phyloP scores from a whole-genome alignment of 495 filamentous ascomycete genomes.

The Bryoglossum gracile region DNA sequence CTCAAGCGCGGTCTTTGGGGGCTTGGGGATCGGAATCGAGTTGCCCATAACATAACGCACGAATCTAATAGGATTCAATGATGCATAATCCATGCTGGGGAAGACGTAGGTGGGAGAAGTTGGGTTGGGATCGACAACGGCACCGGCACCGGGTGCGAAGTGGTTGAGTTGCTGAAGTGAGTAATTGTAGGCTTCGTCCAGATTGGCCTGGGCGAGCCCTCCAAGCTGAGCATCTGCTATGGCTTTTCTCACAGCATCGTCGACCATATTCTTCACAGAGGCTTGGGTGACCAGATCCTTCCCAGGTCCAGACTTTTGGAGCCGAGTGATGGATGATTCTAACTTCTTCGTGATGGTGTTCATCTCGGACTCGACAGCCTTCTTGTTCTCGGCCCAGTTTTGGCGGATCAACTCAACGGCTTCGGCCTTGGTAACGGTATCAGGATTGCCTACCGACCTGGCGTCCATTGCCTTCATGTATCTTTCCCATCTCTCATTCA shows the following conservation, averaged over 20 bases:
- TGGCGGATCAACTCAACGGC: slow-evolving; percentile 17
- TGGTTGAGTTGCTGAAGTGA: slow-evolving; percentile 16
- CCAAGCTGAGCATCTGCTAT: slow-evolving; percentile 31
- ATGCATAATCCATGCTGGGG: slow-evolving; percentile 11
- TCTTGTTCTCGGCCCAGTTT: slow-evolving; percentile 21
- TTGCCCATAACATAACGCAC: slow-evolving; percentile 1
- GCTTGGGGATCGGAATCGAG: slow-evolving; percentile 16
- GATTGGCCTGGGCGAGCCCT: slow-evolving; percentile 19
- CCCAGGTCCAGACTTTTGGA: slow-evolving; percentile 1
- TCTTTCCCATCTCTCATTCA: slow-evolving; percentile 11
- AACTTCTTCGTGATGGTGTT: slow-evolving; percentile 19
- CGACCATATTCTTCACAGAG: slow-evolving; percentile 27
- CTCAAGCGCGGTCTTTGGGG: slow-evolving; percentile 38
- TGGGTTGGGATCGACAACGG: slow-evolving; percentile 9
- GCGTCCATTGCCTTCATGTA: slow-evolving; percentile 15
- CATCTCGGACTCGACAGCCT: slow-evolving; percentile 26
- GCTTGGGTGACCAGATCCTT: slow-evolving; percentile 1
- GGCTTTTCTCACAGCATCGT: slow-evolving; percentile 27
- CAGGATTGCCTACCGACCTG: slow-evolving; percentile 7
- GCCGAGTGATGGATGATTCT: slow-evolving; percentile 3
- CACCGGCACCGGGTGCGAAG: slow-evolving; percentile 21
- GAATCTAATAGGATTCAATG: background rate
- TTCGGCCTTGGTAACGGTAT: slow-evolving; percentile 14
- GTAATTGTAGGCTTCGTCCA: slow-evolving; percentile 6
- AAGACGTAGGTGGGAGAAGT: slow-evolving; percentile 21